Base-by-base conservation (phyloP, 257 asterid genomes). In the Ophiorrhiza pumila region DNA sequence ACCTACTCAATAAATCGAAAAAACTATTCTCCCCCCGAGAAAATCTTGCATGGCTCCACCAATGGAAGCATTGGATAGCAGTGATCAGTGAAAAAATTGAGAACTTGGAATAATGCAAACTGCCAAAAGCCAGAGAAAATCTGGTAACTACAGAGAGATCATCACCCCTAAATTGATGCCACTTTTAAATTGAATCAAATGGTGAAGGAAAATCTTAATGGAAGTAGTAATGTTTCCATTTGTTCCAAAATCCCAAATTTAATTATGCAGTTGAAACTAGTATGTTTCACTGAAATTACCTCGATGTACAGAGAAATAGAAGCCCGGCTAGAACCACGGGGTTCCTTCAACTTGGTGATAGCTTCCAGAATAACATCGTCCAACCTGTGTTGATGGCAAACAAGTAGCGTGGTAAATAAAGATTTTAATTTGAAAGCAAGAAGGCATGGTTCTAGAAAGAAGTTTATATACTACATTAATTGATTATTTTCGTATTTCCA, bases 301-400 rank as follows among this genome's bases (percentile, higher is more conserved):
- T 83, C 95, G 60, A 95, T 86, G 87, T 83, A 92, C 46, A 80
- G 82, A 49, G 84, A 75, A 81, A 95, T 87, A 68, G 89, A 79
- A 77, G 74, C 76, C 57, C 90, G 88, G 83, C 85, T 83, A 75
- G 99, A 88, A 72, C 99, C 98, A 64, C 89, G 95, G 22, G 98
- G 96, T 78, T 90, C 98, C 86, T 95, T 95, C 84, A 95, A 82
- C 88, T 89, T 85, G 62, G 78, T 76, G 72, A 95, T 81, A 71
- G 96, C 96, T 86, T 95, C 99, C 87, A 95, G 35, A 74, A 95
- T 82, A 79, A 85, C 79, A 76, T 85, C 91, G 57, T 88, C 96
- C 85, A 92, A 52, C 87, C 98, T 95, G 58, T 68, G 84, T 70
- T 71, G 56, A 83, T 46, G n/a, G 47, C 65, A 68, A 60, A 37